phyloP scores from a whole-genome alignment of 192 early-diverging fungal species.

The Funneliformis geosporum region DNA sequence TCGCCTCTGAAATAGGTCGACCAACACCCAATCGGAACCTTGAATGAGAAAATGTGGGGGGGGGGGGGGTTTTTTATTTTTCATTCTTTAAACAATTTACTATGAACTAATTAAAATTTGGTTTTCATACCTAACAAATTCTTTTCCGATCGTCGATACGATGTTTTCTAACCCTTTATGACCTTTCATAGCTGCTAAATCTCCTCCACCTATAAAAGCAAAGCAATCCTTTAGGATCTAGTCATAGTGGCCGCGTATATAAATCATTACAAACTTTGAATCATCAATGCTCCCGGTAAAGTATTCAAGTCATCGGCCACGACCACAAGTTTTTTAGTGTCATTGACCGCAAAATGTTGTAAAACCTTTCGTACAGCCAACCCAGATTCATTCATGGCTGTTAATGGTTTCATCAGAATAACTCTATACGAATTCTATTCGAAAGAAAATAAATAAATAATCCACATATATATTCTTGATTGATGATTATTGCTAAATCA shows the following conservation, averaged over 20 bases:
- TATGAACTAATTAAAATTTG: background rate
- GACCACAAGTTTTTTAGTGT: slow-evolving; percentile 57
- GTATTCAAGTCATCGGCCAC: slow-evolving; percentile 63
- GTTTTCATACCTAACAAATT: slow-evolving; percentile 48
- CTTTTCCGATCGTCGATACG: slow-evolving; percentile 39
- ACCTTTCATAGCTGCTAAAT: slow-evolving; percentile 49
- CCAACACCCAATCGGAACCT: slow-evolving; percentile 62
- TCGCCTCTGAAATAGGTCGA: slow-evolving; percentile 42
- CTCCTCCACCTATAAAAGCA: slow-evolving; percentile 41
- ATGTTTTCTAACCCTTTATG: slow-evolving; percentile 61
- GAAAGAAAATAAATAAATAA: slow-evolving; percentile 15
- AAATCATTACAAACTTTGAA: slow-evolving; percentile 48
- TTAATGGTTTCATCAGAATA: slow-evolving; percentile 57
- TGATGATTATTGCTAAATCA: background rate
- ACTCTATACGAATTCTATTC: slow-evolving; percentile 54
- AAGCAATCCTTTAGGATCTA: background rate
- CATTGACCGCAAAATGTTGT: slow-evolving; percentile 45
- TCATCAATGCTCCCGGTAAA: slow-evolving; percentile 53
- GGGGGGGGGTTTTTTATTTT: no score
- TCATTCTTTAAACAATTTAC: background rate
- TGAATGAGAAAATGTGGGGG: slow-evolving; percentile 1
- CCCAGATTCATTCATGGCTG: slow-evolving; percentile 59
- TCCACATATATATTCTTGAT: background rate
- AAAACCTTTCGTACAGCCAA: slow-evolving; percentile 54
- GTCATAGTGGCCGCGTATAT: background rate